phyloP scores from a whole-genome alignment of 2,329 filamentous ascomycete genomes.

The Alternaria gaisen region DNA sequence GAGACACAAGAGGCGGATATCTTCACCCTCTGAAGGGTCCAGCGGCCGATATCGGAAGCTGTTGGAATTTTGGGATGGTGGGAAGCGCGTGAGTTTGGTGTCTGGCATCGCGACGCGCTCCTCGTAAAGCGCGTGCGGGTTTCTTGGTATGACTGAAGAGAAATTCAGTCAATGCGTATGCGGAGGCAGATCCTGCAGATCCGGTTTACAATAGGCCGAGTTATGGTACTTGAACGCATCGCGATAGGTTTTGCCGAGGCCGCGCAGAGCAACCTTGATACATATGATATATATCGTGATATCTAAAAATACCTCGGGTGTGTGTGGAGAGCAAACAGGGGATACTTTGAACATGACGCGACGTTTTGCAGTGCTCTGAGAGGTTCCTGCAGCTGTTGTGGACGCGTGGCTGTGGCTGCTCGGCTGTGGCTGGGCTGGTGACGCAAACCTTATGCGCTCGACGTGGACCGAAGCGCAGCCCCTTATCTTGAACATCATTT shows the following conservation, averaged over 20 bases:
- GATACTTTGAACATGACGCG: constrained; percentile 2
- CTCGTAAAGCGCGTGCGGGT: constrained; percentile 14
- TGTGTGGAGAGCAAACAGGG: not conserved
- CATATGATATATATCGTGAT: not conserved
- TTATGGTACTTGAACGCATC: constrained; percentile 10
- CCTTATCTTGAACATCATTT: not conserved
- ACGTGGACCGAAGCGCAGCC: not conserved
- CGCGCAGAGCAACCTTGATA: not conserved
- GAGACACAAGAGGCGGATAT: constrained; percentile 16
- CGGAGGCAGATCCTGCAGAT: constrained; percentile 16
- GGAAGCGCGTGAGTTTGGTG: not conserved
- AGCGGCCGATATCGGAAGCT: constrained; percentile 15
- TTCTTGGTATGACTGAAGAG: constrained; percentile 16
- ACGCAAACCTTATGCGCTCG: constrained; percentile 13
- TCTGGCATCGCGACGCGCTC: constrained; percentile 16
- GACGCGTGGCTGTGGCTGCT: constrained; percentile 21
- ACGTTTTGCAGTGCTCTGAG: not conserved
- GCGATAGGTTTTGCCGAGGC: constrained; percentile 7
- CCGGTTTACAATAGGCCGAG: constrained; percentile 12
- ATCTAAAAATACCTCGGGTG: constrained; percentile 16
- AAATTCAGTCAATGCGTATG: constrained; percentile 16
- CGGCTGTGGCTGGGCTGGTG: constrained; percentile 15
- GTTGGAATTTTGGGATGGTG: constrained; percentile 1
- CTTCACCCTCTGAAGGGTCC: constrained; percentile 12
- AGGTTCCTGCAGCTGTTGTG: constrained; percentile 1